phyloP scores from a whole-genome alignment of 1,284 basidiomycete genomes.

The Cutaneotrichosporon sp. region DNA sequence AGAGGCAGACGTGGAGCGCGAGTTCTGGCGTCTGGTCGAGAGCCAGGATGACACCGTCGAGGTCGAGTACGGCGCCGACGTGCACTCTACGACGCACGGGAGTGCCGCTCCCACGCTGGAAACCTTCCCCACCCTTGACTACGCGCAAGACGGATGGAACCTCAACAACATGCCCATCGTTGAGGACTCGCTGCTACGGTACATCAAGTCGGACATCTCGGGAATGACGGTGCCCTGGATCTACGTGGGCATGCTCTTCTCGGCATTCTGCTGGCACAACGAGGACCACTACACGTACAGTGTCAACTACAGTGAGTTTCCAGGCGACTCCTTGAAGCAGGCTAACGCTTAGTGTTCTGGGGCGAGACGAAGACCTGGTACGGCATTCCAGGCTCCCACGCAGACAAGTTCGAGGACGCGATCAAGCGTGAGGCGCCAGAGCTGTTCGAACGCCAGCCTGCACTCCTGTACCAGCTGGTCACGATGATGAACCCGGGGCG shows the following conservation, averaged over 20 bases:
- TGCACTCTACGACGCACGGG: constrained; percentile 96
- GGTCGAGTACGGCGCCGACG: constrained; percentile 97
- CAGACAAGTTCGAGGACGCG: constrained; percentile 93
- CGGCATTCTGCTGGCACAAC: constrained; percentile 99
- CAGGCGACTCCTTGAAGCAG: too few relatives aligned
- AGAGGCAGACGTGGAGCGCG: constrained; percentile 88
- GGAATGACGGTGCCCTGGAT: constrained; percentile 99
- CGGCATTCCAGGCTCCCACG: constrained; percentile 90
- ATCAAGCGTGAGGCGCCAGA: constrained; percentile 95
- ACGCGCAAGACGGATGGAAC: constrained; percentile 94
- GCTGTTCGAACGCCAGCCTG: constrained; percentile 97
- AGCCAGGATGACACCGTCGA: constrained; percentile 89
- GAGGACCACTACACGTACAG: constrained; percentile 99
- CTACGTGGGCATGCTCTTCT: constrained; percentile 99
- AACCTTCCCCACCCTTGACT: constrained; percentile 85
- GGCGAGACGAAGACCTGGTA: constrained; percentile 99
- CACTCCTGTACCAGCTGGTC: constrained; percentile 94
- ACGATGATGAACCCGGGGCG: constrained; percentile 96
- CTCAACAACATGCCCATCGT: constrained; percentile 95
- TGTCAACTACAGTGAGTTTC: constrained; percentile 80
- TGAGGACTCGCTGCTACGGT: constrained; percentile 69
- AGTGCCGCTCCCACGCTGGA: constrained; percentile 95
- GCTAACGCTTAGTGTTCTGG: constrained; percentile 79
- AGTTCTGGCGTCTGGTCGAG: constrained; percentile 97
- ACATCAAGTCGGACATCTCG: constrained; percentile 98